A percentile compares a stretch with the other conserved stretches of the same genome.
Evolutionary conservation across 495 filamentous ascomycete genomes (phyloP).

Genomic region (Collariella sp.): DNA sequence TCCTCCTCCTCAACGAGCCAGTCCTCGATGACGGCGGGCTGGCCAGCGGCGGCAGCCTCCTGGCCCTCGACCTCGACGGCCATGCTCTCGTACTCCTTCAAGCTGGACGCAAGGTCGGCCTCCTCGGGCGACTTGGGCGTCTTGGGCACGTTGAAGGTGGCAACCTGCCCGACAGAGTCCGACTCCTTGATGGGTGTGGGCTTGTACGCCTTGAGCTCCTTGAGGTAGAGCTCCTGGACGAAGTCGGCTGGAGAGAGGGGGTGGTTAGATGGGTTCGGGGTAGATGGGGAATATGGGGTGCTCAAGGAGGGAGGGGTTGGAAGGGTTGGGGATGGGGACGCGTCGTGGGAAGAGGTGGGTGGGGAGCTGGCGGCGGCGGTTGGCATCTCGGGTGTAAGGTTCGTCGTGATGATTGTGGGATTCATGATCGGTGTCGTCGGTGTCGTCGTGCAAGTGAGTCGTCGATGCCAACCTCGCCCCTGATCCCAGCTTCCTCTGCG

Average conservation of each 20-base stretch:
- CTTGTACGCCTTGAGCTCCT: constrained; percentile 91
- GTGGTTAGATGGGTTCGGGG: background rate
- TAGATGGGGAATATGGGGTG: background rate
- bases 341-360: background rate
- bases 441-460: constrained; percentile 26
- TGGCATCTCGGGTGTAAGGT: too few relatives aligned
- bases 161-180: constrained; percentile 84
- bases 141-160: constrained; percentile 72
- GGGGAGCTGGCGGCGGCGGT: background rate
- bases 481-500: background rate
- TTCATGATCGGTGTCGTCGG: background rate
- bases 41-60: constrained; percentile 35
- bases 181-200: constrained; percentile 68
- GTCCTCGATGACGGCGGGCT: constrained; percentile 37
- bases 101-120: constrained; percentile 75
- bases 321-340: background rate
- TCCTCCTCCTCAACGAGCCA: constrained; percentile 44
- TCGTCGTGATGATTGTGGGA: background rate
- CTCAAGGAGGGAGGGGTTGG: background rate
- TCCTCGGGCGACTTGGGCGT: constrained; percentile 84
- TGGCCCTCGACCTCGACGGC: constrained; percentile 92
- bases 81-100: constrained; percentile 88
- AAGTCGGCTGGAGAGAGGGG: constrained; percentile 60
- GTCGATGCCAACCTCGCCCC: background rate
- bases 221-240: constrained; percentile 94